phyloP scores from a whole-genome alignment of 352 stramenopile species.

The Pilasporangium apinafurcum region DNA sequence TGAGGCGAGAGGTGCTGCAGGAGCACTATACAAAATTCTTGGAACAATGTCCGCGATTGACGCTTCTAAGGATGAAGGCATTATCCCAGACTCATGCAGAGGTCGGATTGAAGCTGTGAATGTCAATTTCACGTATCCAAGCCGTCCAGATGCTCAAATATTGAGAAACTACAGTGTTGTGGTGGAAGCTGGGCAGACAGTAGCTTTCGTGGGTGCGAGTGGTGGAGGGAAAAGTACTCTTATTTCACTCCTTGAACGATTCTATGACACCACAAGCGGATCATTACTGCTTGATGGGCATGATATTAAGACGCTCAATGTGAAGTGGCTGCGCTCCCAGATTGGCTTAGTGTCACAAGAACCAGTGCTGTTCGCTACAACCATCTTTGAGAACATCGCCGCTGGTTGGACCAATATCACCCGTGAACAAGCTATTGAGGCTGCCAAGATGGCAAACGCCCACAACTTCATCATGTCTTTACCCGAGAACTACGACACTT shows the following conservation, averaged over 20 bases:
- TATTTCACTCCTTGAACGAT: slow-evolving; percentile 51
- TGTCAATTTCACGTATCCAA: slow-evolving; percentile 56
- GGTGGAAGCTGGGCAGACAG: slow-evolving; percentile 16
- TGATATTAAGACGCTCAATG: slow-evolving; percentile 46
- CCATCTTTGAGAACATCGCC: slow-evolving; percentile 78
- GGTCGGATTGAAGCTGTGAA: slow-evolving; percentile 30
- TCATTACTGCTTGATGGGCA: slow-evolving; percentile 58
- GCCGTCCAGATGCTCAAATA: slow-evolving; percentile 10
- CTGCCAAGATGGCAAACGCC: slow-evolving; percentile 31
- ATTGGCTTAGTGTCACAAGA: slow-evolving; percentile 55
- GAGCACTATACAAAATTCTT: slow-evolving; percentile 19
- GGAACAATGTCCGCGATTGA: slow-evolving; percentile 22
- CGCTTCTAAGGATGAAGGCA: slow-evolving; percentile 7
- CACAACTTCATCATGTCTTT: slow-evolving; percentile 73
- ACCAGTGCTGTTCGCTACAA: slow-evolving; percentile 64
- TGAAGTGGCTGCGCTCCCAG: slow-evolving; percentile 24
- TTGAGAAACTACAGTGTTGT: slow-evolving; percentile 20
- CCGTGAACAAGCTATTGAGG: slow-evolving; percentile 3
- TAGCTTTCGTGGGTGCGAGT: slow-evolving; percentile 6
- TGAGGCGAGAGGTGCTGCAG: slow-evolving; percentile 12
- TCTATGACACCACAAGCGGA: slow-evolving; percentile 70
- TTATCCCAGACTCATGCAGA: slow-evolving; percentile 5
- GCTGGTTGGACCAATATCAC: slow-evolving; percentile 26
- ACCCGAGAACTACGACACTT: slow-evolving; percentile 80
- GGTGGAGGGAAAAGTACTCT: slow-evolving; percentile 18